These are phyloP conservation scores for Colletotrichum sp. DNA, from an alignment of 2,329 filamentous ascomycete genomes.

Conservation along the genomic window DNA sequence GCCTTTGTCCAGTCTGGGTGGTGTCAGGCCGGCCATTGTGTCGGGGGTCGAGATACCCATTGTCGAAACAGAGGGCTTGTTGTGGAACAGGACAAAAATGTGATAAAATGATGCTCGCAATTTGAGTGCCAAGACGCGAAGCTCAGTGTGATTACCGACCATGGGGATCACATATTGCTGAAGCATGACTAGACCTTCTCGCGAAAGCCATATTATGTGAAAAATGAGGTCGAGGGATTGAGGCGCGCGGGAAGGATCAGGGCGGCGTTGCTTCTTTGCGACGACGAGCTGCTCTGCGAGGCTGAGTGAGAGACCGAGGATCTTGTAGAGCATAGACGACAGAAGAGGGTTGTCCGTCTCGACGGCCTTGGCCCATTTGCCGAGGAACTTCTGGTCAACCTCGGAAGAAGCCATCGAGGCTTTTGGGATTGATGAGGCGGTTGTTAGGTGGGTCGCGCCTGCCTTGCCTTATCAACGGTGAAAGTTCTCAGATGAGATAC, in stretches of 20 bases:
- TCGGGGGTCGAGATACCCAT: constrained; percentile 60
- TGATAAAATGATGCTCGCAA: constrained; percentile 94
- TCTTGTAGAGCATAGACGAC: constrained; percentile 84
- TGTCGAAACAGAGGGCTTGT: constrained; percentile 77
- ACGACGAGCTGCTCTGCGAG: constrained; percentile 83
- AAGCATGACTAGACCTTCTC: constrained; percentile 87
- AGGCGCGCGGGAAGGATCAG: constrained; percentile 80
- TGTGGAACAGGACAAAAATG: constrained; percentile 96
- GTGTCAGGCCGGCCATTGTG: constrained; percentile 40
- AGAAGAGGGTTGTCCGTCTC: constrained; percentile 80
- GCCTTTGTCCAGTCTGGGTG: constrained; percentile 49
- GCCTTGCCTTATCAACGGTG: not conserved
- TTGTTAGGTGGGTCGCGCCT: not conserved
- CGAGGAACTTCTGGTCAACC: constrained; percentile 97
- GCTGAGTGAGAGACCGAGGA: constrained; percentile 88
- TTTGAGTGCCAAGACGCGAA: constrained; percentile 91
- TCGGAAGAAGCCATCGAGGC: constrained; percentile 88
- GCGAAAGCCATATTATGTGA: constrained; percentile 94
- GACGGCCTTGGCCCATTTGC: constrained; percentile 83
- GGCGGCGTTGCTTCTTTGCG: constrained; percentile 80
- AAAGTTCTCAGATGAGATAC: not conserved
- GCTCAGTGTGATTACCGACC: constrained; percentile 78
- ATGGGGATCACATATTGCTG: constrained; percentile 88
- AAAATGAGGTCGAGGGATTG: constrained; percentile 81
- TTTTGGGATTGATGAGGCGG: not conserved